Base-by-base conservation (phyloP, 495 filamentous ascomycete genomes). In the Neurospora sp. region DNA sequence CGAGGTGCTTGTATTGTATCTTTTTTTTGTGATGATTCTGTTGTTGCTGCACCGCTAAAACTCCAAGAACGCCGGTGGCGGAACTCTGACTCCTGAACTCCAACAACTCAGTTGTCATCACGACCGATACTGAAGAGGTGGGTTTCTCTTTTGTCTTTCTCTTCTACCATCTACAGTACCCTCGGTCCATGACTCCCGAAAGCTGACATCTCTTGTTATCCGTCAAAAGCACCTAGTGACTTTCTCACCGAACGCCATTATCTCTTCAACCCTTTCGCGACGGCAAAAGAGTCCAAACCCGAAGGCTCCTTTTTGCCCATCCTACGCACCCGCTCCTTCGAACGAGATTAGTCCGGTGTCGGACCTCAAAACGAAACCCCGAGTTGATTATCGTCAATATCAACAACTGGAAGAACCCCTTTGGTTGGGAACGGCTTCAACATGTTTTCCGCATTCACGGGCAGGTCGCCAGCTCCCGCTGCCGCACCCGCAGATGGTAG, bases 391-490 rank as follows among this genome's bases (percentile, higher is more conserved):
- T 62, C 20, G 9, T 2, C 27, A 35, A 1, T 18, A 9, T 66
- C 54, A 6, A 66, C 54, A 18, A 35, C 14, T 14, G 6, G 27
- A 31, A 14, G 31, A 35, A 14, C 2, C 7, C 12, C 48, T 4
- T 66, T 18, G 54, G 9, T 66, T 66, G 14, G 54, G 54, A 35
- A 37, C 18, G 14, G 18, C 4, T 37, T 31, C 5, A 16, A 4
- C 2, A 66, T 66, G 54, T 66, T 66, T 66, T 66, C 54, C 27
- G 27, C 54, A 66, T 66, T 66, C 54, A 66, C 54, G 54, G 54
- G 54, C 54, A 66, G 27, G 54, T 73, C 73, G 20, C 69, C 75
- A 7, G 75, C 69, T 27, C 31, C 73, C 10, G 38, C 71, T 59
- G 72, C 72, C 38, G 54, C 14, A 9, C 54, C 54, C 23, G 27